Percentiles rank a stretch among this genome's conserved stretches.
phyloP scores from a whole-genome alignment of 2,329 filamentous ascomycete species.

The Chrysosporium queenslandicum region DNA sequence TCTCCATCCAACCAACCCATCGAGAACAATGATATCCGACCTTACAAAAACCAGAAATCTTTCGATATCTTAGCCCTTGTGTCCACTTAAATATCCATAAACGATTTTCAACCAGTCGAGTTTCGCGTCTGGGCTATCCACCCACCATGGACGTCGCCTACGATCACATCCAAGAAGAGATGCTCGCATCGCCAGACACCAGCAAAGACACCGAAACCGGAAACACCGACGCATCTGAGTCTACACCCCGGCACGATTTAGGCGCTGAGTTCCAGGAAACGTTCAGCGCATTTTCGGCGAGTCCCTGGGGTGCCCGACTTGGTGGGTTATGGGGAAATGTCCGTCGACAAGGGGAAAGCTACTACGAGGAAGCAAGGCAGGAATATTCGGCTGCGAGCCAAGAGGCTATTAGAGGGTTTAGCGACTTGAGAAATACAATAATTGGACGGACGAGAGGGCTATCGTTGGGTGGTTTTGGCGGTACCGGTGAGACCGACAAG shows the following conservation, averaged over 20 bases:
- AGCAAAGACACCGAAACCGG: slow-evolving; percentile 36
- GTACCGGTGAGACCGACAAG: slow-evolving; percentile 18
- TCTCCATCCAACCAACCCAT: background rate
- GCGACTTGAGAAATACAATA: slow-evolving; percentile 56
- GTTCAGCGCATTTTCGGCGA: slow-evolving; percentile 84
- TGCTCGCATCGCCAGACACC: slow-evolving; percentile 50
- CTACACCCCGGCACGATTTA: slow-evolving; percentile 43
- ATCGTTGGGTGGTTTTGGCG: slow-evolving; percentile 46
- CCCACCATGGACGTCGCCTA: slow-evolving; percentile 82
- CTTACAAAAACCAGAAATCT: background rate
- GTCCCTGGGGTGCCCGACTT: slow-evolving; percentile 79
- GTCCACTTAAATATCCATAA: background rate
- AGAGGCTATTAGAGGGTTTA: slow-evolving; percentile 73
- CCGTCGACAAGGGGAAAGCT: slow-evolving; percentile 88
- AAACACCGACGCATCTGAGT: slow-evolving; percentile 29
- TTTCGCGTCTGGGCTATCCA: background rate
- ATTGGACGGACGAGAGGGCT: slow-evolving; percentile 64
- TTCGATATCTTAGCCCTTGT: background rate
- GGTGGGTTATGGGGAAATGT: slow-evolving; percentile 84
- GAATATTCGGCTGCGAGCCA: slow-evolving; percentile 70
- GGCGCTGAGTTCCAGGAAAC: slow-evolving; percentile 89
- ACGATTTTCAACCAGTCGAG: background rate
- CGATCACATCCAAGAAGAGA: slow-evolving; percentile 87
- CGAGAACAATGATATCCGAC: background rate
- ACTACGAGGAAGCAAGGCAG: slow-evolving; percentile 71